Conservation (phyloP, 2,329 filamentous ascomycete genomes). For the Rhinocladiella similis region DNA sequence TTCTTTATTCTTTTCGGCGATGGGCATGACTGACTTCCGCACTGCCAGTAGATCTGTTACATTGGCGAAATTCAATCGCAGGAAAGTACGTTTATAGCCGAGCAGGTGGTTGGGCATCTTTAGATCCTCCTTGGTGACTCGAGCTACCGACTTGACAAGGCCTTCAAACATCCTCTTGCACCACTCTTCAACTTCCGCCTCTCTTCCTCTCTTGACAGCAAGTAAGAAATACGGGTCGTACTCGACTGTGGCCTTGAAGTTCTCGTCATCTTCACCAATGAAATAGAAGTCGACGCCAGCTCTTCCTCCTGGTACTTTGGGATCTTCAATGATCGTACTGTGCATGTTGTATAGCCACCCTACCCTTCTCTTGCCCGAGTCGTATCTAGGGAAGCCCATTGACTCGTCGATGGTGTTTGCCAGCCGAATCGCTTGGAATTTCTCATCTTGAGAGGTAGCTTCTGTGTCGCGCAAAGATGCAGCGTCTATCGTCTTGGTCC, state of each 20-base stretch:
- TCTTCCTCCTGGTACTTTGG: slow-evolving; percentile 77
- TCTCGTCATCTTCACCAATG: slow-evolving; percentile 81
- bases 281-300: slow-evolving; percentile 97
- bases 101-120: slow-evolving; percentile 93
- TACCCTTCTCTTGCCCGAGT: slow-evolving; percentile 78
- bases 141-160: slow-evolving; percentile 73
- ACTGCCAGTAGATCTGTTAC: slow-evolving; percentile 84
- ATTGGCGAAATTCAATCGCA: slow-evolving; percentile 85
- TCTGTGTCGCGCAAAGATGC: slow-evolving; percentile 73
- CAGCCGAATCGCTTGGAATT: slow-evolving; percentile 78
- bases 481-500: slow-evolving; percentile 75
- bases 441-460: slow-evolving; percentile 88
- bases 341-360: slow-evolving; percentile 98
- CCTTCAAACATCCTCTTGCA: slow-evolving; percentile 76
- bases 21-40: slow-evolving; percentile 77
- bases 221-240: slow-evolving; percentile 97
- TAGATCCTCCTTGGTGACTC: slow-evolving; percentile 88
- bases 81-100: slow-evolving; percentile 83
- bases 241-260: slow-evolving; percentile 94
- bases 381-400: slow-evolving; percentile 91
- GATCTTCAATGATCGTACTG: slow-evolving; percentile 80
- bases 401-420: slow-evolving; percentile 89
- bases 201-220: slow-evolving; percentile 81
- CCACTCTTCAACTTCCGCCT: slow-evolving; percentile 96
- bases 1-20: slow-evolving; percentile 96